Base-by-base conservation (phyloP, 2,329 filamentous ascomycete species). In the Paecilomyces niveus region DNA sequence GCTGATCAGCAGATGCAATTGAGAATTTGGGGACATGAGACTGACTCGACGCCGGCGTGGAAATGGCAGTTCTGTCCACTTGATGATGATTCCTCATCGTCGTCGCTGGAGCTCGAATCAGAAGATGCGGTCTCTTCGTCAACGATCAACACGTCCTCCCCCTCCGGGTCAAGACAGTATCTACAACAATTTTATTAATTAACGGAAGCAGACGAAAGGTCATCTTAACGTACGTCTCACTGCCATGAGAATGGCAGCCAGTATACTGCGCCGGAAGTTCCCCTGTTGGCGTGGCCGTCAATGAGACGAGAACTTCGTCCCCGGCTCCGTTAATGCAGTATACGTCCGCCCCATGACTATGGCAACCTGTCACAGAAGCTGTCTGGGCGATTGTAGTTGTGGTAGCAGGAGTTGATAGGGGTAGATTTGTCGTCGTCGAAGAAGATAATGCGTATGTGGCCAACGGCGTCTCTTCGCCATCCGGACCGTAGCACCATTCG, bases 11-110 rank as follows among this genome's bases (percentile, higher is more conserved):
- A 61, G 21, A 15, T 54, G 4, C 5, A 3, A 39, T 8, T 18
- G 6, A 53, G 22, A 13, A 7, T 9, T 13, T 8, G n/a, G 8
- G 11, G 7, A 24, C 5, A 10, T 35, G 10, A n/a, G 58, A 75
- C 85, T 73, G 76, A 89, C 87, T 90, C 86, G 22, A 91, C 85
- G 39, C 88, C 88, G 9, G 87, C 87, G 64, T 92, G 88, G 71
- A 88, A 89, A 67, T 92, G 89, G 64, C 87, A 90, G 64, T 83
- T 78, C 62, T 79, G 65, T n/a, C 72, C 74, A 10, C 54, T 57
- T 26, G 53, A 32, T 15, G 53, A 56, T 39, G 59, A 58, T 13
- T 61, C 57, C n/a, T 65, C 53, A 65, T 72, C 50, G 29, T 68
- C 53, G 54, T 68, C n/a, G 58, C 70, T 39, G 60, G 71, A 56